Evolutionary conservation across 2,329 filamentous ascomycete species (phyloP).

Genomic region (Aureobasidium sp.): DNA sequence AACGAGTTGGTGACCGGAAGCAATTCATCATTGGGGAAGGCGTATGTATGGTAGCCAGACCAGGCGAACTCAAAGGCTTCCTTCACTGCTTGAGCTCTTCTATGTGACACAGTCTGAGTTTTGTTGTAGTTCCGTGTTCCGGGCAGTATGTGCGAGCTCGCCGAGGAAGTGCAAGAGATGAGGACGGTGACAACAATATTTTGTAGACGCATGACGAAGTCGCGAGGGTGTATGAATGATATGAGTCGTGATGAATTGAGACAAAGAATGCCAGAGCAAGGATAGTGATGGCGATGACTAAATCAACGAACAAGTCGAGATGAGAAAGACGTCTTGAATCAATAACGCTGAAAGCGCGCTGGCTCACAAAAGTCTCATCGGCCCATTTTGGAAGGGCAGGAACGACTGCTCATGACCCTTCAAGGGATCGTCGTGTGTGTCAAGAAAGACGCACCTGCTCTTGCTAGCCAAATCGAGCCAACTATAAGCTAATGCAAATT

Average conservation of each 20-base stretch:
- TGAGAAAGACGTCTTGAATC: background rate
- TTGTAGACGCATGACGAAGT: background rate
- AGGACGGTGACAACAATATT: background rate
- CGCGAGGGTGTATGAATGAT: too few relatives aligned
- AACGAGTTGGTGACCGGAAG: conserved; percentile 59
- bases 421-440: background rate
- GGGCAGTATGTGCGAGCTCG: background rate
- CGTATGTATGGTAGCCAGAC: conserved; percentile 53
- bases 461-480: background rate
- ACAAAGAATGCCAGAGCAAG: background rate
- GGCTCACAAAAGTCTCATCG: background rate
- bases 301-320: background rate
- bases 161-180: background rate
- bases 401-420: background rate
- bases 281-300: background rate
- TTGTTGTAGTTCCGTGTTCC: background rate
- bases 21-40: conserved; percentile 72
- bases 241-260: background rate
- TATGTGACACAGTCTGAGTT: background rate
- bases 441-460: background rate
- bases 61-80: conserved; percentile 64
- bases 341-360: background rate
- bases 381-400: background rate
- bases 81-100: conserved; percentile 47
- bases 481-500: background rate